Base-by-base conservation (phyloP, 345 rosid genomes). In the Mercurialis annua region DNA sequence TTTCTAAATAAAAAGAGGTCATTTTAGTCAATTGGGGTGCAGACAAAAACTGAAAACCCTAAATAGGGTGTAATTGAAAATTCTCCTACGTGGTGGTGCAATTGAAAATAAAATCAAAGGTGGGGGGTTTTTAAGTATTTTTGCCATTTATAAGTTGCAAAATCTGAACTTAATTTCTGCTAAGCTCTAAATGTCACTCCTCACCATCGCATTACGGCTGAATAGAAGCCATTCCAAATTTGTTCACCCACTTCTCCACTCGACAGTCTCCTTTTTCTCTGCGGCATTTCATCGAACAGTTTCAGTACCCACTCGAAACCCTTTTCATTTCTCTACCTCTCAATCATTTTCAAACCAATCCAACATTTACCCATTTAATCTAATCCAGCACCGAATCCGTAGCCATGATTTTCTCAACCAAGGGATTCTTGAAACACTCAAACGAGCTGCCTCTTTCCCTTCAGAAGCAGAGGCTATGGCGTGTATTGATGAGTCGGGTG, bases 241-340 rank as follows among this genome's bases (percentile, higher is more conserved):
- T 26, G 17, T 49, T 54, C 24, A 33, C 24, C 51, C 73, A 1
- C 29, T 61, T 23, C 48, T 65, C 66, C 42, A 20, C 0, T 17
- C 43, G n/a, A 1, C 14, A 52, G 1, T 44, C n/a, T 50, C 14
- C 36, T 70, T 70, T 40, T 59, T 71, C 77, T 81, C 59, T 74
- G 66, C 29, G 69, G 78, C 84, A 84, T 84, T 84, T 84, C 84
- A 67, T 82, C 88, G 69, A 87, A 60, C 89, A 50, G n/a, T 70
- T 69, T 64, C 34, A 48, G 27, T 57, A 66, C 72, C 47, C 48
- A 67, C 49, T 40, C 69, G 20, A 53, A 27, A 65, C 30, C 44
- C 72, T 12, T 57, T 29, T 53, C 34, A 46, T 68, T 77, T 71
- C 71, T 56, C 76, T 54, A 5, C 76, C 16, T 69, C 59, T 48